A percentile compares a stretch with the other conserved stretches of the same genome.
Evolutionary conservation across 2,329 filamentous ascomycete species (phyloP).

Genomic region (Cytospora chrysosperma): DNA sequence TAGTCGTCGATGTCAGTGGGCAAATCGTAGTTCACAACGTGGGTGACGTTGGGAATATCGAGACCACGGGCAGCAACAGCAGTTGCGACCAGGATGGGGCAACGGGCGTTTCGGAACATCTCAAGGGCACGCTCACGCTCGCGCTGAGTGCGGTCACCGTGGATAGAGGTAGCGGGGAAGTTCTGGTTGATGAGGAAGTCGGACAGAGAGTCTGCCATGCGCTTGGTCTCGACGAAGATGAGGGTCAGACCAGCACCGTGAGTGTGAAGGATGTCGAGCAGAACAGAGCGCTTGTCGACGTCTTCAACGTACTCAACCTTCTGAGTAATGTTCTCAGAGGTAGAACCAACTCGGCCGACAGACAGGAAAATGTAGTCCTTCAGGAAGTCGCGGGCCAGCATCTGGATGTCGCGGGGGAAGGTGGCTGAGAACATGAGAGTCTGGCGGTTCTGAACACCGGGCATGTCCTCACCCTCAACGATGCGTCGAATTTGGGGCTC

Average conservation of each 20-base stretch:
- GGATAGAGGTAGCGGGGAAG: constrained; percentile 97
- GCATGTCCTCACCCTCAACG: constrained; percentile 98
- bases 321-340: constrained; percentile 99
- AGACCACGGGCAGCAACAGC: constrained; percentile 89
- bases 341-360: constrained; percentile 96
- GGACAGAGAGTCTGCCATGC: constrained; percentile 96
- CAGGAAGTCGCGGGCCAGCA: constrained; percentile 97
- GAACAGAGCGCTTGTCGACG: constrained; percentile 93
- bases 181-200: constrained; percentile 98
- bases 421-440: constrained; percentile 99
- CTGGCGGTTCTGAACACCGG: constrained; percentile 75
- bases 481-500: constrained; percentile 99
- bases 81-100: constrained; percentile 94
- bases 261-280: constrained; percentile 95
- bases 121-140: constrained; percentile 97
- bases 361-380: constrained; percentile 99
- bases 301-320: constrained; percentile 98
- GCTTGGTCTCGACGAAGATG: constrained; percentile 99
- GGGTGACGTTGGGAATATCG: constrained; percentile 94
- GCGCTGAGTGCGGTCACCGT: constrained; percentile 96
- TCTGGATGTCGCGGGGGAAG: constrained; percentile 98
- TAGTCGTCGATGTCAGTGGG: constrained; percentile 99
- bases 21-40: constrained; percentile 99
- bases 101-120: constrained; percentile 94
- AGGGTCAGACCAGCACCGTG: constrained; percentile 86